Evolutionary conservation across 805 yeast genomes (phyloP).

Genomic region (Kockiozyma suomiensis): DNA sequence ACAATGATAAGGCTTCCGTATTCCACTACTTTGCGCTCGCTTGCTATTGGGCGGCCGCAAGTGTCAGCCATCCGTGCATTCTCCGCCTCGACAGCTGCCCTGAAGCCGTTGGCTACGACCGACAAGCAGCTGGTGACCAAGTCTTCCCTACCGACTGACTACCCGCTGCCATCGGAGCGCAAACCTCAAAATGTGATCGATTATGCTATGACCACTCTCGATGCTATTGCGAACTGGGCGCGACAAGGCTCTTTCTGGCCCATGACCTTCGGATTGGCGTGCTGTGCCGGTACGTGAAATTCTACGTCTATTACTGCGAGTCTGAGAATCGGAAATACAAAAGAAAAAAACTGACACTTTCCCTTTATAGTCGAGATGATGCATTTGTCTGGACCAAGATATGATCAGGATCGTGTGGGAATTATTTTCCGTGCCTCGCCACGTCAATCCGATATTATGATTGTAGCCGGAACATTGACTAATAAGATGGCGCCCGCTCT

Average conservation of each 20-base stretch:
- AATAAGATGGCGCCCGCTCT: conserved; percentile 93
- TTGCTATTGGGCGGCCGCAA: neutral
- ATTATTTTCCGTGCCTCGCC: conserved; percentile 93
- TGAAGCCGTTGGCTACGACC: neutral
- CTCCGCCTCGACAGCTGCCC: neutral
- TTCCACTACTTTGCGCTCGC: conserved; percentile 5
- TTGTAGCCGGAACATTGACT: conserved; percentile 88
- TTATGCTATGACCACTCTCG: conserved; percentile 79
- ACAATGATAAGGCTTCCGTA: conserved; percentile 5
- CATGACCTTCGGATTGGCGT: conserved; percentile 86
- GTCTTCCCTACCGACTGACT: conserved; percentile 59
- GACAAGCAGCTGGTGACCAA: neutral
- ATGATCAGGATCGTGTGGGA: conserved; percentile 90
- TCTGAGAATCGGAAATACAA: neutral
- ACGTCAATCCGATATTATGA: conserved; percentile 88
- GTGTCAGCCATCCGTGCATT: conserved; percentile 4
- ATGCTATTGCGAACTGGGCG: conserved; percentile 86
- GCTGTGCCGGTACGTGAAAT: conserved; percentile 61
- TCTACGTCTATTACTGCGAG: no score
- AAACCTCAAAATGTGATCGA: conserved; percentile 65
- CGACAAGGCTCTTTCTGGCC: conserved; percentile 94
- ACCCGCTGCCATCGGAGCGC: conserved; percentile 69
- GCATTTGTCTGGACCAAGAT: conserved; percentile 89
- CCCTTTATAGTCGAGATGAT: conserved; percentile 75
- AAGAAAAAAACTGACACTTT: neutral